Evolutionary conservation across 139 green algal genomes (phyloP), one percentile per base, ranked within the genome.

Genomic region (Closterium sp.): DNA sequence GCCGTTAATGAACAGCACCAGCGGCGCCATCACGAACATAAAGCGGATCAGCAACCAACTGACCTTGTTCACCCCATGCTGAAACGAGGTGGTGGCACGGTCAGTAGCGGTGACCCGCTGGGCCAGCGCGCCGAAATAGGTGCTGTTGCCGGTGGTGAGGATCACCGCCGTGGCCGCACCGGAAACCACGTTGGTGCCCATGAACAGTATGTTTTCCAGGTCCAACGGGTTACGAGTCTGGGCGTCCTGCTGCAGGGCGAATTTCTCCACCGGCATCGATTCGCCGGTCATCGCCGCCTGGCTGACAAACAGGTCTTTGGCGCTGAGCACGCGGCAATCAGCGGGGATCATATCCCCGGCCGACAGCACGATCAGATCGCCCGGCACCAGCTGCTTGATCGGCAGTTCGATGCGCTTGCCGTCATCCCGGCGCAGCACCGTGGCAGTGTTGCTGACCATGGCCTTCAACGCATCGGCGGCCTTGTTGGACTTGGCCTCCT

Each of bases 341-440:
- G 96, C 97, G 10, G 97, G 97, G 8, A 98, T 95, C 10, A 93
- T 94, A n/a, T 94, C 94, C 23, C 96, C 96, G 28, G 96, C 93
- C 10, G 86, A 95, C 6, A 98, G 95, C n/a, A 19, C 12, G 6
- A 98, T 95, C 84, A 97, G 84, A 93, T 98, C 96, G 12, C 96
- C 96, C 10, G 96, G 96, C 19, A 98, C 96, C 34, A 98, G 89
- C 7, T 86, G 7, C 10, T 31, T 86, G 83, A 86, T 86, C n/a
- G 16, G 21, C 16, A 86, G 7, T 86, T 86, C 83, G n/a, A 10
- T 86, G n/a, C n/a, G n/a, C 31, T 86, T 86, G 23, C 83, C 83
- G n/a, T 28, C 23, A n/a, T 10, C 7, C 83, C 23, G 12, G 7
- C 83, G n/a, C 19, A 86, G 10, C 23, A 86, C 83, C 19, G 83